phyloP scores from a whole-genome alignment of 2,329 filamentous ascomycete genomes.

The Sporothrix brunneoviolacea region DNA sequence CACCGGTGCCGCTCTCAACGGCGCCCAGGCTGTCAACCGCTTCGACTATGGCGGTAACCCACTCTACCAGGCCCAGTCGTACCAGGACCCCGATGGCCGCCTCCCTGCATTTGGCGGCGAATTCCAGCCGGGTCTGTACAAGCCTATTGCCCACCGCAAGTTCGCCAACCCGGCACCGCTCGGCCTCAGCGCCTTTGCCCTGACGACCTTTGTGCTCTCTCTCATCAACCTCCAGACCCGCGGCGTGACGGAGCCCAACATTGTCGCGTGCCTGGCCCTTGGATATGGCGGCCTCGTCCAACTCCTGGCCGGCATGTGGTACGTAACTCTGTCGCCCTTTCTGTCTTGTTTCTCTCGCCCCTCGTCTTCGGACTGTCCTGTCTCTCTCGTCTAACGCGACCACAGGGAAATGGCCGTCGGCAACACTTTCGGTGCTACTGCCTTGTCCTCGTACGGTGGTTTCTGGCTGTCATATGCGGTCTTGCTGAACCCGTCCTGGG shows the following conservation, averaged over 20 bases:
- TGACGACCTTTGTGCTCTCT: constrained; percentile 76
- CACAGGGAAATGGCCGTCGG: constrained; percentile 77
- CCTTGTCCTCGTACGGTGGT: constrained; percentile 72
- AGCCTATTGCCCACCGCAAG: constrained; percentile 58
- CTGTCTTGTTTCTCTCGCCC: background rate
- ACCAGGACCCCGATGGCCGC: constrained; percentile 27
- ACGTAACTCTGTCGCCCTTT: constrained; percentile 36
- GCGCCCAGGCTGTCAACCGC: constrained; percentile 15
- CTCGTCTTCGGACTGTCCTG: background rate
- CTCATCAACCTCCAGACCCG: constrained; percentile 64
- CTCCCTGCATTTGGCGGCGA: constrained; percentile 63
- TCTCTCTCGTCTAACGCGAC: constrained; percentile 11
- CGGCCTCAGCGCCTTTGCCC: constrained; percentile 69
- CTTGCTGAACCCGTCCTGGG: constrained; percentile 61
- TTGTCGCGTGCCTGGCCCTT: constrained; percentile 63
- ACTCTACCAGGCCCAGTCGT: constrained; percentile 29
- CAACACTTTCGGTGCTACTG: constrained; percentile 80
- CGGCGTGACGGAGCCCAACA: constrained; percentile 52
- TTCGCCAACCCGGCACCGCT: constrained; percentile 75
- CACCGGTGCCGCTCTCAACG: constrained; percentile 9
- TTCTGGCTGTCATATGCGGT: constrained; percentile 77
- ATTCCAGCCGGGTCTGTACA: constrained; percentile 64
- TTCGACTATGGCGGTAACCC: constrained; percentile 34
- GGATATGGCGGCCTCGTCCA: constrained; percentile 75
- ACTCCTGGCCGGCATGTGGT: constrained; percentile 82